Base-by-base conservation (phyloP, 1,284 basidiomycete species). In the Malassezia arunalokei region DNA sequence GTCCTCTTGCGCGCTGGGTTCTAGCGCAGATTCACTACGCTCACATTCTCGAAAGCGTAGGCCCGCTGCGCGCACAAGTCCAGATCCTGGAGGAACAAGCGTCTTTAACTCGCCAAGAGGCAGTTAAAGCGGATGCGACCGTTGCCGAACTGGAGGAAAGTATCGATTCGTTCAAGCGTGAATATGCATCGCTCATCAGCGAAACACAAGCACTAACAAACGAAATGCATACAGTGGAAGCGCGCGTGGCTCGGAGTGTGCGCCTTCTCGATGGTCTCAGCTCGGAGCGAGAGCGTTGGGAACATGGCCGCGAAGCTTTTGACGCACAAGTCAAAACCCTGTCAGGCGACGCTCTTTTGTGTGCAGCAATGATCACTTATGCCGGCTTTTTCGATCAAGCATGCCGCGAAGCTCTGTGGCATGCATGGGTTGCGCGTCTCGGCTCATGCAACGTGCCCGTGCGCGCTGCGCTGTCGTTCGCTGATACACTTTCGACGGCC, bases 321-420 rank as follows among this genome's bases (percentile, higher is more conserved):
- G 94, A 98, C 68, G 83, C 83, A 2, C 92, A 98, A 75, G 96
- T 98, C 90, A 87, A 88, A 71, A 99, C 95, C 35, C 92, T 99
- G 62, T 87, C 92, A 29, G 94, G 94, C 40, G 94, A 99, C 73
- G 90, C 95, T 31, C 77, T 99, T 33, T 80, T 98, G 32, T 96
- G 92, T 28, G 86, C 94, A 0, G 94, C 89, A 0, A 96, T 96
- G 82, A 76, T 98, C 54, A 91, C 92, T 1, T 98, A 98, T 67
- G 85, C 86, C 17, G 94, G 94, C 53, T 98, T 91, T 81, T 99
- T 99, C 73, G 94, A 99, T 71, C 94, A 99, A 73, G 85, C 89
- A 68, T 94, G 96, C 76, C 88, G 94, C 58, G 91, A 96, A 73
- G 79, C 83, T 50, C 92, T 98, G 87, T 94, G 91, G 85, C 83